These are phyloP conservation scores for Erodium moschatum DNA, from an alignment of 441 rosid genomes.

Conservation along the genomic window DNA sequence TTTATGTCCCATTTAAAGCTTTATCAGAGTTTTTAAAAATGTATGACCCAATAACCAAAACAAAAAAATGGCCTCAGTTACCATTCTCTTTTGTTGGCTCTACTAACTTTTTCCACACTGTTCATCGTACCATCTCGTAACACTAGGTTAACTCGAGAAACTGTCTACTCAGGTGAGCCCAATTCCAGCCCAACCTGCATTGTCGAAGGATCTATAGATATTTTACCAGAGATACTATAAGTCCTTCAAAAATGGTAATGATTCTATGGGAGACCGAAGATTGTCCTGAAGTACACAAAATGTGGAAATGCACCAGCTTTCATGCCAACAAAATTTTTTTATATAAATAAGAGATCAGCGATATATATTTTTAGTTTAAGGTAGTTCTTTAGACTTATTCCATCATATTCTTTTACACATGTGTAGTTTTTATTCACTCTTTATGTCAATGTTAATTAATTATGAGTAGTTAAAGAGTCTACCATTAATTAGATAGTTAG, in stretches of 20 bases:
- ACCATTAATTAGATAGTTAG: too few relatives aligned
- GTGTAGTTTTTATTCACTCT: not conserved
- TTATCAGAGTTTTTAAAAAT: not conserved
- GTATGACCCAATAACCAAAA: not conserved
- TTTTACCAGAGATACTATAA: not conserved
- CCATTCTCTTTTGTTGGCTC: constrained; percentile 2
- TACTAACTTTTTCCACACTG: constrained; percentile 1
- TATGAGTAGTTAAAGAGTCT: too few relatives aligned
- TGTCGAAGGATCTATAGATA: not conserved
- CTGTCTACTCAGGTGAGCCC: not conserved
- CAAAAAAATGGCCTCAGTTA: not conserved
- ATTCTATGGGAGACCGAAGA: not conserved
- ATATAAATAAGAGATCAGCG: too few relatives aligned
- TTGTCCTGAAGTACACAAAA: too few relatives aligned
- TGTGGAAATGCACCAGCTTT: too few relatives aligned
- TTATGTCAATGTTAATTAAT: not conserved
- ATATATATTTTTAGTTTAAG: not conserved
- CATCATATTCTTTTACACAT: not conserved
- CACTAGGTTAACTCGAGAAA: not conserved
- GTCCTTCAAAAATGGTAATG: not conserved
- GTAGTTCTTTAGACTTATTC: not conserved
- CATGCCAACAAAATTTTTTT: too few relatives aligned
- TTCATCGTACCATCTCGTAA: not conserved
- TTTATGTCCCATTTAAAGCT: not conserved
- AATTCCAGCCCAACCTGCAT: not conserved